Evolutionary conservation across 2,329 filamentous ascomycete species (phyloP).

Genomic region (Xylaria sp.): DNA sequence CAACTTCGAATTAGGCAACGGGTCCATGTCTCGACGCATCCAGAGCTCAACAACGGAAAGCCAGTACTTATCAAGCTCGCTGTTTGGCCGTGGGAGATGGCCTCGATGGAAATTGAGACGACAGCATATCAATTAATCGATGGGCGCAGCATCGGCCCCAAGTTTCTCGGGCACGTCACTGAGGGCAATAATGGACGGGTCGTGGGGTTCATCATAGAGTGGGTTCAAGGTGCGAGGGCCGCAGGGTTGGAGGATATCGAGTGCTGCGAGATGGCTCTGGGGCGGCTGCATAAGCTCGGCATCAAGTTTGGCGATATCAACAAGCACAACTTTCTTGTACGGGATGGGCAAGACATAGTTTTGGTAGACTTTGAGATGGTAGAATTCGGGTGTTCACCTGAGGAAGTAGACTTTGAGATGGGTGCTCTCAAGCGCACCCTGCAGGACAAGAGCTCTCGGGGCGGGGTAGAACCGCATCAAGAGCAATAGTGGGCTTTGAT

Average conservation of each 20-base stretch:
- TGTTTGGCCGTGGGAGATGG: constrained; percentile 15
- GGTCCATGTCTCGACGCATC: constrained; percentile 16
- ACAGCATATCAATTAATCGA: constrained; percentile 12
- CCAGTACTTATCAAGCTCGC: constrained; percentile 22
- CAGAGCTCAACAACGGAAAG: neutral
- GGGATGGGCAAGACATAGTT: constrained; percentile 11
- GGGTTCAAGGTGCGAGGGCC: constrained; percentile 9
- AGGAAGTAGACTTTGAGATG: neutral
- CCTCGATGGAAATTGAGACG: constrained; percentile 20
- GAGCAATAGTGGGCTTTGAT: constrained; percentile 2
- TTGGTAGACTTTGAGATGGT: constrained; percentile 21
- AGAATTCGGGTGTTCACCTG: neutral
- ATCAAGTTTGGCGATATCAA: constrained; percentile 29
- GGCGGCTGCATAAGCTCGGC: constrained; percentile 9
- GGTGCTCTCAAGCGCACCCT: neutral
- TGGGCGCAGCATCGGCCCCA: constrained; percentile 10
- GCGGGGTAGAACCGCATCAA: neutral
- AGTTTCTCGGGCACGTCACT: constrained; percentile 24
- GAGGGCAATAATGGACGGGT: constrained; percentile 20
- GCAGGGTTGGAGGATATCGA: constrained; percentile 12
- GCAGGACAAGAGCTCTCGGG: neutral
- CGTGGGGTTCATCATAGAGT: constrained; percentile 15
- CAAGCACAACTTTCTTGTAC: constrained; percentile 25
- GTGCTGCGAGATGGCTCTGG: constrained; percentile 2
- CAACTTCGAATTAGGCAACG: constrained; percentile 6